Base-by-base conservation (phyloP, 495 filamentous ascomycete genomes). In the Annulohypoxylon stygium region DNA sequence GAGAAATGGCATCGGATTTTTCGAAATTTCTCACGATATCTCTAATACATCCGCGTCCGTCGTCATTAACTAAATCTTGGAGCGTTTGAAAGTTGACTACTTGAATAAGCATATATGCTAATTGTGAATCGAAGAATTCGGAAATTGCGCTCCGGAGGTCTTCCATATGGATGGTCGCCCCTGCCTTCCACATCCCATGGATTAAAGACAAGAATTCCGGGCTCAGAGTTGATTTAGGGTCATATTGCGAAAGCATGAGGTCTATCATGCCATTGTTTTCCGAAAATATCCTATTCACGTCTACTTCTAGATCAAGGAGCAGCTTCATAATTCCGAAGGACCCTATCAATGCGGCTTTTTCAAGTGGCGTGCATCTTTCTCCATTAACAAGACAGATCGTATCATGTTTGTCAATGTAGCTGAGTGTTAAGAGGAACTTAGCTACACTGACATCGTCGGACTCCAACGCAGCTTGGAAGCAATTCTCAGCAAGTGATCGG, bases 241-340 rank as follows among this genome's bases (percentile, higher is more conserved):
- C 6, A 3, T 9, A 18, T 18, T 34, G 18, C 12, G 5, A 39
- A 8, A n/a, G 14, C 10, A 33, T 30, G 10, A 4, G n/a, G 14
- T 14, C 3, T n/a, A n/a, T 14, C 14, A 14, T n/a, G 11, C 10
- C 1, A 43, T 1, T 43, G 39, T 5, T 6, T 30, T 3, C 3
- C 3, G 30, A 30, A 2, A 43, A 14, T 43, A 25, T 37, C 14
- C 37, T 58, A 20, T 58, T 36, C n/a, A 58, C 23, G 23, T 58
- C 54, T 3, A 3, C 14, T 18, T 39, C 37, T 6, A 8, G 33
- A 9, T 58, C 23, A 30, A 58, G 8, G 33, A 58, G 54, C 4
- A 58, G 54, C 33, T 58, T 58, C 4, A 36, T 5, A 20, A 58
- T 20, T 10, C 23, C 7, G 33, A 58, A 58, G 14, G 54, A 58